Percentiles rank a stretch among this genome's conserved stretches.
These are phyloP conservation scores for Aristolochia contorta DNA, from an alignment of 164 flowering plant genomes.

Conservation along the genomic window DNA sequence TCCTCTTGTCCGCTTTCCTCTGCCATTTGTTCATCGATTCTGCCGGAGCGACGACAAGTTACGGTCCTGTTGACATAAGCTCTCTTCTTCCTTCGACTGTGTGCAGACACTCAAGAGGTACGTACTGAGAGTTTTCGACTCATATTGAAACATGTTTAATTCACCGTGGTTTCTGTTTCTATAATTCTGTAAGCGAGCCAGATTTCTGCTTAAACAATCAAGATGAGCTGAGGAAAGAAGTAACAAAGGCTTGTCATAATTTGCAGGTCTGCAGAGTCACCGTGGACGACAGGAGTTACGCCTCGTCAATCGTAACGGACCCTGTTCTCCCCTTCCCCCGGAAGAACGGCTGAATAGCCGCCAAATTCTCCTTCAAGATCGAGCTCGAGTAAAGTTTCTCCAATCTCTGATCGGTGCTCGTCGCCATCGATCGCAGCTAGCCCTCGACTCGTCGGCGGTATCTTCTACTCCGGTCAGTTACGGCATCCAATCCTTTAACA, in stretches of 20 bases:
- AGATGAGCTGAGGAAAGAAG: too few species aligned
- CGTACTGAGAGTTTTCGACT: neutral
- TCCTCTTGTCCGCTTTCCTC: too few species aligned
- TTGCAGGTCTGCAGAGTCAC: neutral
- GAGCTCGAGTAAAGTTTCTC: conserved; percentile 36
- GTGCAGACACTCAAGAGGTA: neutral
- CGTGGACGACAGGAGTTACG: conserved; percentile 6
- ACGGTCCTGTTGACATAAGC: too few species aligned
- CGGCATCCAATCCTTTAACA: neutral
- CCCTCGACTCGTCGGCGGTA: too few species aligned
- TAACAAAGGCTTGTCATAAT: neutral
- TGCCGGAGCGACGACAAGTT: too few species aligned
- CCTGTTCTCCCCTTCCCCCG: conserved; percentile 24
- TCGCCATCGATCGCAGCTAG: too few species aligned
- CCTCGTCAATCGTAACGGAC: conserved; percentile 43
- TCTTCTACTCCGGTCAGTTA: too few species aligned
- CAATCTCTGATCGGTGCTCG: conserved; percentile 9
- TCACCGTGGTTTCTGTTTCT: too few species aligned
- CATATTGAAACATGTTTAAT: too few species aligned
- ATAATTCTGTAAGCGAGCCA: too few species aligned
- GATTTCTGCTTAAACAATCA: too few species aligned
- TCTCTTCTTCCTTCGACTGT: neutral
- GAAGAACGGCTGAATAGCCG: conserved; percentile 5
- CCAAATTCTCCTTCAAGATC: conserved; percentile 39
- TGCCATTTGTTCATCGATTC: too few species aligned